Evolutionary conservation across 108 stramenopile species (phyloP), one percentile per base, ranked within the genome.

Genomic region (Skeletonema potamos): DNA sequence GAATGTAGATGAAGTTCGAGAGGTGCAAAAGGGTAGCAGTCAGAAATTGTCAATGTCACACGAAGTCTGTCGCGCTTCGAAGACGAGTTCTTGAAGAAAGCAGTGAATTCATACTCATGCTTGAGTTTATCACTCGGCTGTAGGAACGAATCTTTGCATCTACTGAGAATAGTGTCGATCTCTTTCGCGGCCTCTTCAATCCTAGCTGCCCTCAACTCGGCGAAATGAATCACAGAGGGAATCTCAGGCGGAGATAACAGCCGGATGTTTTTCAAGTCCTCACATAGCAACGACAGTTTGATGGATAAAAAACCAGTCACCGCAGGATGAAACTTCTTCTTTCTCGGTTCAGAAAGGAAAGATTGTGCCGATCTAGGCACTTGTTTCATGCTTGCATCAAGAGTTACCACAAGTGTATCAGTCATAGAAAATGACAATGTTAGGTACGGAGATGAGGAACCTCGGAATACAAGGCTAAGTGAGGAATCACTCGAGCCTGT

Each of bases 1-100:
- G 79, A 32, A 37, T 89, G 77, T 2, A 92, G 43, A 12, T 54
- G 27, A 2, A 84, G 62, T 9, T 77, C 75, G 6, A 91, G 51
- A 1, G 87, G 87, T 24, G 81, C 72, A 59, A 85, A 88, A 18
- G 92, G 92, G 67, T 92, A 90, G 15, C 80, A 76, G 34, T 74
- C 67, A n/a, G 62, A 72, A 27, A 92, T 67, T 24, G 74, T 62
- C 54, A 92, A 82, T 11, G 77, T 77, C 10, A 76, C 77, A 32
- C 67, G 54, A 4, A 92, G 64, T 56, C 57, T 79, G 34, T 66
- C 55, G 17, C 32, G 41, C 30, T 37, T 61, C 13, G 30, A 60
- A 60, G 48, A 51, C 22, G 55, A 7, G 36, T 67, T 68, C 28
- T 82, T 64, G 61, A 88, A 81, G 43, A 82, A 77, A 22, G 86